Conservation (phyloP, 1,284 basidiomycete genomes). For the Fomitiporia mediterranea region DNA sequence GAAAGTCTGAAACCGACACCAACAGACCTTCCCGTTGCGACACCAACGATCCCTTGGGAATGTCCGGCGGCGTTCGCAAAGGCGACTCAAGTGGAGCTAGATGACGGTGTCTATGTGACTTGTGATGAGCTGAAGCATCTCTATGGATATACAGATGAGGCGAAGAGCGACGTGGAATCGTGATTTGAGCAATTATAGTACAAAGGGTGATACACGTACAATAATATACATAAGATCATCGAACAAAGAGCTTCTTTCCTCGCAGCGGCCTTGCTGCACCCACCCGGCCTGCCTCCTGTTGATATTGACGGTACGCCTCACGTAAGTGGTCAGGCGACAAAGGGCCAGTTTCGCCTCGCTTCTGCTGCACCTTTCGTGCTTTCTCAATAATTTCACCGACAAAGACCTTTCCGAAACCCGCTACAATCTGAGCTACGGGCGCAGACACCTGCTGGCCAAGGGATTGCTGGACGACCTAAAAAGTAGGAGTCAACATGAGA, state of each 20-base stretch:
- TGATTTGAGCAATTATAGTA: neutral
- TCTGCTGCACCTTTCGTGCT: constrained; percentile 73
- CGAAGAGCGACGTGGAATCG: neutral
- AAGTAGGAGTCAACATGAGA: constrained; percentile 3
- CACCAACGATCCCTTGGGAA: constrained; percentile 29
- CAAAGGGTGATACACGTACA: constrained; percentile 6
- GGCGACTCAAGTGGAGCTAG: constrained; percentile 38
- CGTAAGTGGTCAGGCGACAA: constrained; percentile 83
- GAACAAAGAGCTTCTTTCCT: constrained; percentile 61
- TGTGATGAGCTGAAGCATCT: constrained; percentile 42
- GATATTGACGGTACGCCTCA: constrained; percentile 82
- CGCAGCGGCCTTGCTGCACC: constrained; percentile 67
- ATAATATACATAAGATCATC: constrained; percentile 34
- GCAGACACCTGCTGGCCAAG: constrained; percentile 80
- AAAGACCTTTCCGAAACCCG: constrained; percentile 88
- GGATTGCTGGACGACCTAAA: constrained; percentile 78
- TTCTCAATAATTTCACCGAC: constrained; percentile 90
- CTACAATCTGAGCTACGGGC: constrained; percentile 83
- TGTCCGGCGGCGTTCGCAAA: constrained; percentile 41
- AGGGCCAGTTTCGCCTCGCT: constrained; percentile 69
- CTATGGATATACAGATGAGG: constrained; percentile 28
- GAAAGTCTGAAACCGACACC: constrained; percentile 2
- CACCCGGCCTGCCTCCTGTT: constrained; percentile 72
- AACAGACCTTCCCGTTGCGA: constrained; percentile 3
- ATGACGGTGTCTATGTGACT: constrained; percentile 44